Conservation (phyloP, 306 rosid species). For the Boehmeria nivea region DNA sequence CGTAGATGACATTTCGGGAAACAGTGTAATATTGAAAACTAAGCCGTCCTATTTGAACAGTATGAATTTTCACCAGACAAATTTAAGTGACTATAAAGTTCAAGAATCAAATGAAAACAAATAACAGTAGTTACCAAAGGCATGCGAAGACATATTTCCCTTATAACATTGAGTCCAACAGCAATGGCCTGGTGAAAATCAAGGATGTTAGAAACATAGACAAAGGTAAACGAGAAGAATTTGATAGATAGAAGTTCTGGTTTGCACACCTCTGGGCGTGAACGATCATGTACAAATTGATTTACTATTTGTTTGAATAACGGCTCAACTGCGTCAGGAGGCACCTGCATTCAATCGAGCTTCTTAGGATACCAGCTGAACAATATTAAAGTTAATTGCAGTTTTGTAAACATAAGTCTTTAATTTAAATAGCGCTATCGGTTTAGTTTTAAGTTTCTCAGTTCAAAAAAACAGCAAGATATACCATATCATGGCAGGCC, state of each 20-base stretch:
- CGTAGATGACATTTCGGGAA: background rate
- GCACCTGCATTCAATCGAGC: constrained; percentile 49
- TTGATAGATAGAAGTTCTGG: constrained; percentile 1
- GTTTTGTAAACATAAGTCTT: too few relatives aligned
- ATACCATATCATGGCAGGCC: constrained; percentile 94
- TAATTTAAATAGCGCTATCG: too few relatives aligned
- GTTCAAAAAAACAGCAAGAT: constrained; percentile 1
- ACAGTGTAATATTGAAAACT: background rate
- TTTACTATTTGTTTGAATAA: constrained; percentile 78
- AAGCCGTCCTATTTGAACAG: background rate
- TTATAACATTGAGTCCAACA: constrained; percentile 73
- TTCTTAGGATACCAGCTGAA: background rate
- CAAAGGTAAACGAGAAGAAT: constrained; percentile 8
- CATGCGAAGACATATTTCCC: constrained; percentile 82
- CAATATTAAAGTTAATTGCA: background rate
- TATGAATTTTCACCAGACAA: constrained; percentile 10
- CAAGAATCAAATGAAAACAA: constrained; percentile 8
- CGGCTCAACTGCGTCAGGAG: constrained; percentile 84
- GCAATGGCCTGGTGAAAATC: constrained; percentile 67
- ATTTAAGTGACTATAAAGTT: constrained; percentile 6
- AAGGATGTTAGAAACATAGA: constrained; percentile 22
- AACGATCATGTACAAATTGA: constrained; percentile 83
- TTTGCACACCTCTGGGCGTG: constrained; percentile 79
- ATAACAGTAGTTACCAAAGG: constrained; percentile 62
- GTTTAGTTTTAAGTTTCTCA: constrained; percentile 1